Percentiles rank a stretch among this genome's conserved stretches.
These are phyloP conservation scores for Saccharum officinarum DNA, from an alignment of 176 grass and related monocot genomes.

Conservation along the genomic window DNA sequence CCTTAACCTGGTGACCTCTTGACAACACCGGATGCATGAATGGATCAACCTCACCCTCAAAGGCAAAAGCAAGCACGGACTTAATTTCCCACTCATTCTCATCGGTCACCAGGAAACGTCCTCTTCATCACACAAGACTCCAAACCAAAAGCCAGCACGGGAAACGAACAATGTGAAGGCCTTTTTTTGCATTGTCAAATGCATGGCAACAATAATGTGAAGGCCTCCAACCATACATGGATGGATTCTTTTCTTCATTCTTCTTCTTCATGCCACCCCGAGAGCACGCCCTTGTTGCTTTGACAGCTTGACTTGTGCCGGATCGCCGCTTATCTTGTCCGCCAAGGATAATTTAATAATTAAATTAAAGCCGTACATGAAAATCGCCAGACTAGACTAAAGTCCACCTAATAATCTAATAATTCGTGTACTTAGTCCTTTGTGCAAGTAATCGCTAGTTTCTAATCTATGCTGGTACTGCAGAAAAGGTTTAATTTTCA, in stretches of 20 bases:
- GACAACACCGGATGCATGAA: background rate
- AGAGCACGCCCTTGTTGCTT: too few relatives aligned
- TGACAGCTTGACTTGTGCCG: too few relatives aligned
- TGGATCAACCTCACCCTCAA: background rate
- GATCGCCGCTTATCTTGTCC: too few relatives aligned
- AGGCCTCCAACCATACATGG: background rate
- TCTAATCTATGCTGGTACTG: too few relatives aligned
- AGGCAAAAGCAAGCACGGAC: background rate
- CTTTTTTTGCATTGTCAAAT: background rate
- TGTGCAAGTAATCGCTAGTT: too few relatives aligned
- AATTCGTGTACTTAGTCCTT: too few relatives aligned
- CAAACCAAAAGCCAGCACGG: background rate
- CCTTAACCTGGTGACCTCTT: constrained; percentile 3
- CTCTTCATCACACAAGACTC: background rate
- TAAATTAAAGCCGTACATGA: too few relatives aligned
- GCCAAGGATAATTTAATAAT: too few relatives aligned
- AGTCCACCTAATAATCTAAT: too few relatives aligned
- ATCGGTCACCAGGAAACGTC: background rate
- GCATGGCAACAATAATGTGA: background rate
- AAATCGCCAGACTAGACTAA: too few relatives aligned
- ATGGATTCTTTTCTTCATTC: background rate
- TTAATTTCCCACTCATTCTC: background rate
- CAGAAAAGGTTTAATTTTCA: too few relatives aligned
- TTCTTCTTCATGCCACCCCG: too few relatives aligned
- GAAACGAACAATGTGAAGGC: background rate